Conservation (phyloP, 805 yeast species). For the Metschnikowia colocasiae region DNA sequence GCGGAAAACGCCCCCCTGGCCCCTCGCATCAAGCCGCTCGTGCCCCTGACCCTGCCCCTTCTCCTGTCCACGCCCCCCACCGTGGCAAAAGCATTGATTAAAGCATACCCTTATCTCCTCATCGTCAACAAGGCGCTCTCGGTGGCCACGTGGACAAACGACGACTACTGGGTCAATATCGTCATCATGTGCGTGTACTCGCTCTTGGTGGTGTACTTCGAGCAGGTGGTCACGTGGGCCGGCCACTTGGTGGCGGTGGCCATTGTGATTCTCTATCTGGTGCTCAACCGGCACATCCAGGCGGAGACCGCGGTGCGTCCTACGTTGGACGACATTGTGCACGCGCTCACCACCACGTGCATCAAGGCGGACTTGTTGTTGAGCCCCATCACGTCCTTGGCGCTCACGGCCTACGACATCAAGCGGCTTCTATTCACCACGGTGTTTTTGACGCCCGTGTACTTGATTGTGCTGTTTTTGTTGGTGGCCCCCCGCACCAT, state of each 20-base stretch:
- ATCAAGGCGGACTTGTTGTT: conserved; percentile 73
- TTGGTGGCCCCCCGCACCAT: conserved; percentile 68
- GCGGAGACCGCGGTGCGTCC: conserved; percentile 63
- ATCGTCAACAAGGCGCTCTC: conserved; percentile 67
- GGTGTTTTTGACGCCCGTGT: conserved; percentile 79
- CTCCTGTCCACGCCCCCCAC: conserved; percentile 88
- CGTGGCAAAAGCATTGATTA: conserved; percentile 75
- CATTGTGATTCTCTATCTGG: conserved; percentile 55
- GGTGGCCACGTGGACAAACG: conserved; percentile 87
- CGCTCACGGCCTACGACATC: conserved; percentile 74
- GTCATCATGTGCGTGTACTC: conserved; percentile 55
- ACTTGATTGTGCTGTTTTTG: conserved; percentile 64
- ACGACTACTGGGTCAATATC: conserved; percentile 72
- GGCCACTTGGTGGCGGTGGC: conserved; percentile 76
- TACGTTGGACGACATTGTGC: conserved; percentile 82
- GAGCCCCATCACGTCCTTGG: conserved; percentile 71
- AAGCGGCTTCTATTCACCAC: conserved; percentile 80
- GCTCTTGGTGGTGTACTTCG: conserved; percentile 70
- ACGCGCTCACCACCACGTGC: conserved; percentile 68
- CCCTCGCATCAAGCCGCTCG: conserved; percentile 11
- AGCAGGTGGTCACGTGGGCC: conserved; percentile 68
- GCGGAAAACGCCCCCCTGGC: not conserved
- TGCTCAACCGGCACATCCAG: conserved; percentile 53
- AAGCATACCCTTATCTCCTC: conserved; percentile 80
- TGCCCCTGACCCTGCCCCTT: conserved; percentile 69